phyloP scores from a whole-genome alignment of 2,329 filamentous ascomycete species.

The Aspergillus niger region DNA sequence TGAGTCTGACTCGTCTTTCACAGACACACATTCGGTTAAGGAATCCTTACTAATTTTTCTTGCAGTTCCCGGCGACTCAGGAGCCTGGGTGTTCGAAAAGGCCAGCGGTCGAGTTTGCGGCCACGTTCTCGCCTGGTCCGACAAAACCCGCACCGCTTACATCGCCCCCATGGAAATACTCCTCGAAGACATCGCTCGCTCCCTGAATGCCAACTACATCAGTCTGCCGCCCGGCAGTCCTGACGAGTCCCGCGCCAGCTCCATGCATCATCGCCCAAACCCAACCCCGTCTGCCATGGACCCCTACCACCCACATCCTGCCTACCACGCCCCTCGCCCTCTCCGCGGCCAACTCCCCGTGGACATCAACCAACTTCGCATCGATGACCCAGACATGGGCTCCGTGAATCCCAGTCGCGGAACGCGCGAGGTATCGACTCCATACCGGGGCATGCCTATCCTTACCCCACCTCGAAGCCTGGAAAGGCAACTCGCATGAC shows the following conservation, averaged over 20 bases:
- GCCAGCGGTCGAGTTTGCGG: constrained; percentile 78
- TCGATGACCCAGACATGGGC: constrained; percentile 24
- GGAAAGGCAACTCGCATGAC: constrained; percentile 38
- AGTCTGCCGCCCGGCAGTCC: constrained; percentile 61
- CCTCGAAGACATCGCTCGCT: constrained; percentile 79
- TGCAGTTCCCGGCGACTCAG: constrained; percentile 79
- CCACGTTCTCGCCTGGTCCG: constrained; percentile 86
- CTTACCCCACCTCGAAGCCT: constrained; percentile 38
- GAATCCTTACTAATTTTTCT: constrained; percentile 3
- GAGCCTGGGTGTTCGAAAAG: constrained; percentile 88
- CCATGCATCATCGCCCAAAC: constrained; percentile 18
- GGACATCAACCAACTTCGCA: constrained; percentile 27
- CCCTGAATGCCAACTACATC: constrained; percentile 70
- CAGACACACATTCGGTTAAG: neutral
- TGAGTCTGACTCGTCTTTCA: constrained; percentile 22
- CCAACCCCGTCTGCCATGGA: constrained; percentile 10
- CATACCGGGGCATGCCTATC: constrained; percentile 31
- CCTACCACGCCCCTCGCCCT: constrained; percentile 26
- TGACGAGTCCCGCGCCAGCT: constrained; percentile 29
- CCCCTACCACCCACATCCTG: constrained; percentile 22
- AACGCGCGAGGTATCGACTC: constrained; percentile 25
- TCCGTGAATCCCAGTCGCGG: constrained; percentile 24
- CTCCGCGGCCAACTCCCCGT: constrained; percentile 32
- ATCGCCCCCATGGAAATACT: constrained; percentile 95
- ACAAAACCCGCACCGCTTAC: constrained; percentile 78